Conservation (phyloP, 208 protist species). For the Jaenimonas drosophilae region DNA sequence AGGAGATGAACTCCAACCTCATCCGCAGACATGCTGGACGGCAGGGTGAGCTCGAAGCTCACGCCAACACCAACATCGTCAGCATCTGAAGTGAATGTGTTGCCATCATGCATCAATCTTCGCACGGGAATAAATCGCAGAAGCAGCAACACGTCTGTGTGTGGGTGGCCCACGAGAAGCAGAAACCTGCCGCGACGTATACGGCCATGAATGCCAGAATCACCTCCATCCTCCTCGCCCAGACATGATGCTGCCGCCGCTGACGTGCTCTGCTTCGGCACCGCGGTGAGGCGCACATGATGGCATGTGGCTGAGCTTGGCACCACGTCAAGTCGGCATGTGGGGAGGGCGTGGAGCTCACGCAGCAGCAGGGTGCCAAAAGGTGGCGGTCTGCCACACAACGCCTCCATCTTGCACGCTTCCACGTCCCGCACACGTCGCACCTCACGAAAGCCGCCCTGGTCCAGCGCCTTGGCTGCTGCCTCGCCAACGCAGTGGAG, state of each 20-base stretch:
- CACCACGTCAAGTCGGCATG: slow-evolving; percentile 6
- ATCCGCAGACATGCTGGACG: neutral
- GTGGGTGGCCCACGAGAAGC: neutral
- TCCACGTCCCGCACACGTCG: slow-evolving; percentile 14
- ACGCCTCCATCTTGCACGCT: slow-evolving; percentile 50
- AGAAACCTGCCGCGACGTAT: slow-evolving; percentile 8
- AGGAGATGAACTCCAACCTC: neutral
- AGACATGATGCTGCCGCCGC: slow-evolving; percentile 8
- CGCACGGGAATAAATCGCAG: slow-evolving; percentile 4
- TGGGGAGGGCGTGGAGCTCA: slow-evolving; percentile 16
- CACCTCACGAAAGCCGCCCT: slow-evolving; percentile 40
- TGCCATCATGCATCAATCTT: neutral
- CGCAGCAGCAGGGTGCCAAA: slow-evolving; percentile 53
- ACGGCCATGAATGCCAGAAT: slow-evolving; percentile 10
- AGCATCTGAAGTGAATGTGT: too few species aligned
- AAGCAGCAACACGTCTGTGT: slow-evolving; percentile 1
- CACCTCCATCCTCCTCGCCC: slow-evolving; percentile 6
- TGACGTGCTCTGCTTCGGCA: neutral
- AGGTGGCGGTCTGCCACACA: slow-evolving; percentile 53
- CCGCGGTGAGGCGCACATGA: too few species aligned
- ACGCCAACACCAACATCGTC: too few species aligned
- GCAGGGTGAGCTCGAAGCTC: too few species aligned
- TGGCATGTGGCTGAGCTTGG: too few species aligned
- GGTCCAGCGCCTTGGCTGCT: slow-evolving; percentile 26
- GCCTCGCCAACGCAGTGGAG: slow-evolving; percentile 53